These are phyloP conservation scores for Nemania sp. DNA, from an alignment of 2,329 filamentous ascomycete species.

Conservation along the genomic window DNA sequence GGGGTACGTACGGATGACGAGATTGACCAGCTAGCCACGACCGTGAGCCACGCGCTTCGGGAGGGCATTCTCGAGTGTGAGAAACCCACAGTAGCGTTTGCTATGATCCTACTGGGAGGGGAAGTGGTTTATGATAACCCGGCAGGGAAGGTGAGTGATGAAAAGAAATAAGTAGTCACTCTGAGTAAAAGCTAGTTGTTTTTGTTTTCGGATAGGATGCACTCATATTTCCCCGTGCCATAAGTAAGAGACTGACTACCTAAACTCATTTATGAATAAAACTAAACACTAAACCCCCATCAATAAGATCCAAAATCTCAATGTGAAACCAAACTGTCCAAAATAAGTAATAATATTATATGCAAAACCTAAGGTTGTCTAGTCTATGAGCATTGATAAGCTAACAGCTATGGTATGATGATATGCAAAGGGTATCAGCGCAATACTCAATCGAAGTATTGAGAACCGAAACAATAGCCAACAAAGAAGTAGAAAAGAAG, in stretches of 20 bases:
- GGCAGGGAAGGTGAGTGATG: no score
- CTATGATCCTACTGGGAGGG: constrained; percentile 41
- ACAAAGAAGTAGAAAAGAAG: neutral
- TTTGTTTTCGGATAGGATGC: no score
- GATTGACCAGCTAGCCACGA: constrained; percentile 25
- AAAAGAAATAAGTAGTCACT: no score
- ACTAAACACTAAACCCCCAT: no score
- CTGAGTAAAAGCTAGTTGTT: no score
- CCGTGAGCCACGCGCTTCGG: constrained; percentile 26
- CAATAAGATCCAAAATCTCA: no score
- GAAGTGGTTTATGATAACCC: constrained; percentile 35
- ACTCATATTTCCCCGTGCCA: no score
- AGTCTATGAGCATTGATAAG: constrained; percentile 6
- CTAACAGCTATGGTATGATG: neutral
- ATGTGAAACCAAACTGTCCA: no score
- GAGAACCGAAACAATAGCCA: constrained; percentile 4
- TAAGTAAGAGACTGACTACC: no score
- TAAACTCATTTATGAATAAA: no score
- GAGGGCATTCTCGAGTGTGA: constrained; percentile 38
- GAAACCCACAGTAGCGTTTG: constrained; percentile 39
- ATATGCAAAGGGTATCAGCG: constrained; percentile 17
- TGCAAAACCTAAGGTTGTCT: constrained; percentile 10
- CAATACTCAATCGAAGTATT: constrained; percentile 2
- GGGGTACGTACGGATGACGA: constrained; percentile 20
- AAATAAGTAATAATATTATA: neutral